phyloP scores from a whole-genome alignment of 2,329 filamentous ascomycete genomes.

The Rachicladosporium sp. region DNA sequence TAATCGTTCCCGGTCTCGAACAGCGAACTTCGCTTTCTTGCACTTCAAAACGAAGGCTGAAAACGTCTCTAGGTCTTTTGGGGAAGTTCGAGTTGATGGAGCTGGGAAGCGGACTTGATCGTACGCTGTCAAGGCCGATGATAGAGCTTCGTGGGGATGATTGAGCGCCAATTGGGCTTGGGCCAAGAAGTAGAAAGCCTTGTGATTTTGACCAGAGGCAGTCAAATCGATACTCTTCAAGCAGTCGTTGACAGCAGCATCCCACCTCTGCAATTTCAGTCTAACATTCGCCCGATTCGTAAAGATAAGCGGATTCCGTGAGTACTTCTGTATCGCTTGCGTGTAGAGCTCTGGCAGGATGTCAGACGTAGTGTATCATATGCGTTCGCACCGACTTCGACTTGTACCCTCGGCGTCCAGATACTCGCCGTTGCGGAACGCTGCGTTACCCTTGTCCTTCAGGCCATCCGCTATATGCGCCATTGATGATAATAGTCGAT shows the following conservation, averaged over 20 bases:
- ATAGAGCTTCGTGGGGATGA: constrained; percentile 60
- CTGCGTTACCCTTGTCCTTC: constrained; percentile 46
- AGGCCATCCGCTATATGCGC: constrained; percentile 32
- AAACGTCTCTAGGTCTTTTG: constrained; percentile 31
- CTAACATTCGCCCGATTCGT: constrained; percentile 82
- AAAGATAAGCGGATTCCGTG: constrained; percentile 66
- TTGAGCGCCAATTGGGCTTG: constrained; percentile 69
- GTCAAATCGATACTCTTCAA: constrained; percentile 58
- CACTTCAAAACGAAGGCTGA: constrained; percentile 63
- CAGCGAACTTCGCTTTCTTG: constrained; percentile 79
- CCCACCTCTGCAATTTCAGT: constrained; percentile 60
- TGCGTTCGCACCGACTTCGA: too few relatives aligned
- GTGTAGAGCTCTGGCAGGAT: constrained; percentile 44
- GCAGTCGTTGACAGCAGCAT: constrained; percentile 67
- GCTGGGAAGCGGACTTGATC: constrained; percentile 36
- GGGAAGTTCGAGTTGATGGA: constrained; percentile 42
- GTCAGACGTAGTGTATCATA: too few relatives aligned
- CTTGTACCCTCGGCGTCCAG: constrained; percentile 43
- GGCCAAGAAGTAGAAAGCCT: constrained; percentile 72
- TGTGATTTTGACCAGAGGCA: constrained; percentile 36
- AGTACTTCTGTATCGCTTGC: constrained; percentile 67
- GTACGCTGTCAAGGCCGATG: constrained; percentile 61
- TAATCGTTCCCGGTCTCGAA: constrained; percentile 50
- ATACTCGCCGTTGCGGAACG: constrained; percentile 55
- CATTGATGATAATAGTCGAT: neutral